These are phyloP conservation scores for Plasmopara viticola DNA, from an alignment of 352 stramenopile genomes.

Conservation along the genomic window DNA sequence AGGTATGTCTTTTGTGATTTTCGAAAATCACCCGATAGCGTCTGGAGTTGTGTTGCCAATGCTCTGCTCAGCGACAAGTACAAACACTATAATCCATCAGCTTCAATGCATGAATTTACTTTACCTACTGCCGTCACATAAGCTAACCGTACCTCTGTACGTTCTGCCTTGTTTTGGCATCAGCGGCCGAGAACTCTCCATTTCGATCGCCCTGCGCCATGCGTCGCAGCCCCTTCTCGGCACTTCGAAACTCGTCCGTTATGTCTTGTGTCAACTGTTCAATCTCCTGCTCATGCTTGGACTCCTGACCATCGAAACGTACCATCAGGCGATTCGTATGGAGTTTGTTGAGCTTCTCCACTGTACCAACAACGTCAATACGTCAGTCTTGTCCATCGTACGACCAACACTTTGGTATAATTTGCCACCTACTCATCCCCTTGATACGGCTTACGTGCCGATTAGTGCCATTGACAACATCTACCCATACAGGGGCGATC, in stretches of 20 bases:
- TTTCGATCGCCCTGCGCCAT: conserved; percentile 56
- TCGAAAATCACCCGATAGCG: conserved; percentile 93
- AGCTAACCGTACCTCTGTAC: conserved; percentile 49
- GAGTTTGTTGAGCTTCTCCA: conserved; percentile 81
- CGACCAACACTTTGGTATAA: neutral
- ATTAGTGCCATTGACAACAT: conserved; percentile 74
- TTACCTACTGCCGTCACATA: neutral
- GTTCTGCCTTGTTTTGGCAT: conserved; percentile 83
- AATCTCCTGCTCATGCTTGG: conserved; percentile 82
- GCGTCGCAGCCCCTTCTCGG: conserved; percentile 64
- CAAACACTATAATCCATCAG: conserved; percentile 2
- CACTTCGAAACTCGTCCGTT: conserved; percentile 75
- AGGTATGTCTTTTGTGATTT: conserved; percentile 98
- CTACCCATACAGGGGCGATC: conserved; percentile 65
- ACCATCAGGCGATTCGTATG: conserved; percentile 85
- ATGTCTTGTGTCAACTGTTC: conserved; percentile 73
- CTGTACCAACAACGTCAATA: conserved; percentile 24
- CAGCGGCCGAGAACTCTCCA: conserved; percentile 63
- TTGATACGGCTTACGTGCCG: conserved; percentile 77
- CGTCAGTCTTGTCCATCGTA: neutral
- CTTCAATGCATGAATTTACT: neutral
- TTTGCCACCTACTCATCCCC: conserved; percentile 57
- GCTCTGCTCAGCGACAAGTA: conserved; percentile 31
- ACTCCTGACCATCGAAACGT: conserved; percentile 80
- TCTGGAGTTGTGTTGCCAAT: conserved; percentile 96